Percentiles rank a stretch among this genome's conserved stretches.
Conservation (phyloP, 129 eudicot genomes). For the Chrysanthemum seticuspe region DNA sequence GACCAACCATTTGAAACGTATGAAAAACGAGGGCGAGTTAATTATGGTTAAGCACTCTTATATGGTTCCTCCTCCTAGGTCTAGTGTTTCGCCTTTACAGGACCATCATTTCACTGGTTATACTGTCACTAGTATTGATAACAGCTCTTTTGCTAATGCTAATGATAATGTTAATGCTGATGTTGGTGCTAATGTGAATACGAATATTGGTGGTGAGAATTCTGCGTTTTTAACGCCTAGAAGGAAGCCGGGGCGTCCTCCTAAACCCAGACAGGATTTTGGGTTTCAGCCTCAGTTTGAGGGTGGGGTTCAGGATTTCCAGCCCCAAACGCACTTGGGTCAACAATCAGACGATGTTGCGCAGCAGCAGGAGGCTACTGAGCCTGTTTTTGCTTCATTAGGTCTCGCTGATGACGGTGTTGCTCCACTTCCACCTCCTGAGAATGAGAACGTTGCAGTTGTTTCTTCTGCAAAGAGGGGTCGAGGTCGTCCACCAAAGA, state of each 20-base stretch:
- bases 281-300: conserved; percentile 20
- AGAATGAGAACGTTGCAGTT: background rate
- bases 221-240: background rate
- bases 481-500: conserved; percentile 42
- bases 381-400: conserved; percentile 36
- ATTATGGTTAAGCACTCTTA: conserved; percentile 66
- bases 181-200: conserved; percentile 8
- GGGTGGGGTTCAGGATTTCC: background rate
- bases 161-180: background rate
- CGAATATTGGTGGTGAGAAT: background rate
- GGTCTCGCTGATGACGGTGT: conserved; percentile 32
- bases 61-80: conserved; percentile 30
- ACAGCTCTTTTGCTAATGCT: conserved; percentile 22
- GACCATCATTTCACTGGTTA: too few species aligned
- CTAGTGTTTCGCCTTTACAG: too few species aligned
- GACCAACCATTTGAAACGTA: conserved; percentile 53
- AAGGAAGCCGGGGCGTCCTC: conserved; percentile 52
- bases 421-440: background rate
- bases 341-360: background rate
- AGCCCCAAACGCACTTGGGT: background rate
- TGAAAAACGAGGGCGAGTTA: conserved; percentile 50
- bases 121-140: background rate
- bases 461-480: conserved; percentile 28
- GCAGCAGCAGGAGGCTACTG: conserved; percentile 15
- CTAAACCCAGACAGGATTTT: conserved; percentile 32